phyloP scores from a whole-genome alignment of 257 asterid species.

The Plectranthus barbatus region DNA sequence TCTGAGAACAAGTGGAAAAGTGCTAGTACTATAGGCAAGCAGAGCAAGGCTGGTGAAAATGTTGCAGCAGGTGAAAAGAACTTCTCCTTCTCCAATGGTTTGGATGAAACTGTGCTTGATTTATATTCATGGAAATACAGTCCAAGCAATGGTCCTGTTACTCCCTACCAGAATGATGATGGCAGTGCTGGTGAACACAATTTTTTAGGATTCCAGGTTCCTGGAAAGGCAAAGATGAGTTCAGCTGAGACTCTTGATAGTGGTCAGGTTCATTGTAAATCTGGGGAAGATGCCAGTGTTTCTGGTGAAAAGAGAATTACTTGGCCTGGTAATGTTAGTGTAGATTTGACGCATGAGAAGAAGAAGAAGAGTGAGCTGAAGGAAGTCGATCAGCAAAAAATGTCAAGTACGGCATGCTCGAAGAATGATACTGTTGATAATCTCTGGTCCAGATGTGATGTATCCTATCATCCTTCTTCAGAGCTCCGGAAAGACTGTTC shows the following conservation, averaged over 20 bases:
- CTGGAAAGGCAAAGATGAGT: conserved; percentile 38
- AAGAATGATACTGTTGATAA: conserved; percentile 39
- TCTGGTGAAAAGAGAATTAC: conserved; percentile 45
- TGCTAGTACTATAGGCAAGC: conserved; percentile 35
- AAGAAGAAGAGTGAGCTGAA: conserved; percentile 41
- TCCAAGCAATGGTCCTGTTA: conserved; percentile 40
- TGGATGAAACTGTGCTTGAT: conserved; percentile 62
- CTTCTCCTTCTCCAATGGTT: conserved; percentile 45
- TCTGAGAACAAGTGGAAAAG: conserved; percentile 47
- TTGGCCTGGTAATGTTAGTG: conserved; percentile 41
- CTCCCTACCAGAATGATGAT: conserved; percentile 37
- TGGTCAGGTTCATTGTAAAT: conserved; percentile 31
- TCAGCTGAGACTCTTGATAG: conserved; percentile 33
- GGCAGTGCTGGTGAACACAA: conserved; percentile 24
- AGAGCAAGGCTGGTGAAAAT: conserved; percentile 37
- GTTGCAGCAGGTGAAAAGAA: conserved; percentile 50
- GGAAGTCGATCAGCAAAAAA: conserved; percentile 42
- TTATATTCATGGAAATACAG: conserved; percentile 46
- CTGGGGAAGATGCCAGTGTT: conserved; percentile 34
- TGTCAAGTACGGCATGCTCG: conserved; percentile 25
- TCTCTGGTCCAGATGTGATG: conserved; percentile 46
- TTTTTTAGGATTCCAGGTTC: conserved; percentile 46
- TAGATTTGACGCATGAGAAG: conserved; percentile 33
- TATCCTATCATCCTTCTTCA: conserved; percentile 32
- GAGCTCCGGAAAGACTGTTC: conserved; percentile 59